Conservation (phyloP, 805 yeast species). For the Komagataella pseudopastoris region DNA sequence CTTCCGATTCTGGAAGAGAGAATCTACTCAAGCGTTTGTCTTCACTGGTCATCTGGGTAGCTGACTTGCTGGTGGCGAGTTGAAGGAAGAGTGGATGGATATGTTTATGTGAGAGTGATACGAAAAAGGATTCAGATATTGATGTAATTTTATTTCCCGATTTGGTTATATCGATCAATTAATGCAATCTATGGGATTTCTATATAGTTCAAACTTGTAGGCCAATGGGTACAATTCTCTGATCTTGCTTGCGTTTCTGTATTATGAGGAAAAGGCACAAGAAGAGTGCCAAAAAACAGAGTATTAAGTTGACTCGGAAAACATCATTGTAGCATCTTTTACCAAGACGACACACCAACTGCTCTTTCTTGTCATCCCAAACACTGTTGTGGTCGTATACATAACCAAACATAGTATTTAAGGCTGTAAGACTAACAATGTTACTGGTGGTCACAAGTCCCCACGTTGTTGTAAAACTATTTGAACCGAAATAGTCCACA, state of each 20-base stretch:
- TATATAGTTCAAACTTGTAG: not conserved
- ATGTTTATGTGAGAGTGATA: not conserved
- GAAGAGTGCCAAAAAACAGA: slow-evolving; percentile 11
- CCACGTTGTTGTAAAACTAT: slow-evolving; percentile 63
- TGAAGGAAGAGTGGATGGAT: not conserved
- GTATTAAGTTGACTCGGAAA: slow-evolving; percentile 23
- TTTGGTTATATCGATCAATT: not conserved
- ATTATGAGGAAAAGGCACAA: not conserved
- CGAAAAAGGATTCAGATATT: not conserved
- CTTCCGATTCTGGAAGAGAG: slow-evolving; percentile 1
- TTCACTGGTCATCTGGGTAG: not conserved
- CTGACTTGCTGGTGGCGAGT: not conserved
- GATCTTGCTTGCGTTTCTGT: not conserved
- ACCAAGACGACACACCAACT: slow-evolving; percentile 27
- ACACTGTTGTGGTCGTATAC: slow-evolving; percentile 33
- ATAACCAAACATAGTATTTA: slow-evolving; percentile 42
- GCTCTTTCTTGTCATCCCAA: slow-evolving; percentile 24
- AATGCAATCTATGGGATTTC: not conserved
- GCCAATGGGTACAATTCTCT: not conserved
- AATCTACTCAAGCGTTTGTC: not conserved
- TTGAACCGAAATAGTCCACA: slow-evolving; percentile 61
- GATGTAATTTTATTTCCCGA: not conserved
- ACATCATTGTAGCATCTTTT: slow-evolving; percentile 34
- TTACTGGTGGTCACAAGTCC: slow-evolving; percentile 67
- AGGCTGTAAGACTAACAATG: slow-evolving; percentile 33